phyloP scores from a whole-genome alignment of 2,329 filamentous ascomycete species.

The Exophiala sp. region DNA sequence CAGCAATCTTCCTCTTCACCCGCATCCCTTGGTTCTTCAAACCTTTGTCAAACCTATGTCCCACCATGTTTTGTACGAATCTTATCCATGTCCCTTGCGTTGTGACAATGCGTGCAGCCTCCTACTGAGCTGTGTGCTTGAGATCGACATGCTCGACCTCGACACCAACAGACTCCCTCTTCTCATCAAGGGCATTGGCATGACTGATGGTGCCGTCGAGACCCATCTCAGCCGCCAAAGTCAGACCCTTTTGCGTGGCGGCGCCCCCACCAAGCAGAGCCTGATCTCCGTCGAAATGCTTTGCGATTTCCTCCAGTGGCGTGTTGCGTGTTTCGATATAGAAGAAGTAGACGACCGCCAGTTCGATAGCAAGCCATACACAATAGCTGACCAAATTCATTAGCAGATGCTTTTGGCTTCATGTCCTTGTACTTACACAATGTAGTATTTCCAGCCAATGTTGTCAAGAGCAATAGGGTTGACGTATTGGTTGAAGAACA shows the following conservation, averaged over 20 bases:
- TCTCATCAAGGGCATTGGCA: slow-evolving; percentile 20
- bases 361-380: slow-evolving; percentile 32
- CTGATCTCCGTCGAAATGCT: slow-evolving; percentile 63
- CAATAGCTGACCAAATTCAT: slow-evolving; percentile 18
- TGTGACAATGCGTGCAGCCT: background rate
- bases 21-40: background rate
- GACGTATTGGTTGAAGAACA: slow-evolving; percentile 34
- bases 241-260: slow-evolving; percentile 27
- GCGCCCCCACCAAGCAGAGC: slow-evolving; percentile 36
- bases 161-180: slow-evolving; percentile 15
- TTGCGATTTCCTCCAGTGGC: slow-evolving; percentile 63
- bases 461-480: slow-evolving; percentile 34
- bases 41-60: too few relatives aligned
- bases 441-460: slow-evolving; percentile 36
- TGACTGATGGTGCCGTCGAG: slow-evolving; percentile 21
- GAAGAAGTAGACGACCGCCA: slow-evolving; percentile 35
- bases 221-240: slow-evolving; percentile 23
- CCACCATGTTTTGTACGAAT: too few relatives aligned
- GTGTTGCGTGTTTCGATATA: slow-evolving; percentile 58
- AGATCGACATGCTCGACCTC: slow-evolving; percentile 11
- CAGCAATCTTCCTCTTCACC: too few relatives aligned
- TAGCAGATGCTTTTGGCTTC: background rate
- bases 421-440: slow-evolving; percentile 29
- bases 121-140: background rate
- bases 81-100: too few relatives aligned